Evolutionary conservation across 202 grass and related monocot genomes (phyloP), one percentile per base, ranked within the genome.

Genomic region (Musa balbisiana): DNA sequence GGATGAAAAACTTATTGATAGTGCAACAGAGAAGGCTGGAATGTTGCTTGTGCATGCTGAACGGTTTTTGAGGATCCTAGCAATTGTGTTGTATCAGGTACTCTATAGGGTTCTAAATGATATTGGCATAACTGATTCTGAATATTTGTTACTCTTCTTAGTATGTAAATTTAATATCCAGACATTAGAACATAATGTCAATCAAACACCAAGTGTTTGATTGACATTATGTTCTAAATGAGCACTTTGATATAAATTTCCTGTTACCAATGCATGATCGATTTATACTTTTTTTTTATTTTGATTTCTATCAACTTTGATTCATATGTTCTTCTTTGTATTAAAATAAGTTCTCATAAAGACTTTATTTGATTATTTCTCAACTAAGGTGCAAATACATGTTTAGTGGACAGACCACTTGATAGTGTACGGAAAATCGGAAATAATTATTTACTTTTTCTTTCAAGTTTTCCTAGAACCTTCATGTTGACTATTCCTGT

Each of bases 31-130:
- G 80, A 91, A 66, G 78, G 81, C 84, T 69, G 93, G 88, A 58
- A 97, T 97, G 93, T 68, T 97, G 63, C 84, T 87, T 82, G 84
- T 97, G 74, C 93, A 97, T 91, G 84, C 88, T 70, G 88, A 97
- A 84, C 80, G 88, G 20, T 93, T 97, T 87, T 93, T 88, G 76
- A 93, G 86, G 82, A 81, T 97, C 77, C 73, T 86, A 13, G 78
- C 86, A 76, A 93, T 83, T 49, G 86, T 93, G 69, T 71, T 97
- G 53, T 89, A 89, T 84, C 84, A 87, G 93, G 93, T 97, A 87
- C 20, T 3, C 80, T 26, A 19, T 77, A 9, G 13, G 3, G 8
- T 33, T 73, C 33, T 19, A 20, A 64, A 25, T 65, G 23, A 65
- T 65, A 11, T 26, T 65, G 12, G 10, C 23, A 43, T 43, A 43